Conservation (phyloP, 1,139 yeast species). For the Kazachstania sp. region DNA sequence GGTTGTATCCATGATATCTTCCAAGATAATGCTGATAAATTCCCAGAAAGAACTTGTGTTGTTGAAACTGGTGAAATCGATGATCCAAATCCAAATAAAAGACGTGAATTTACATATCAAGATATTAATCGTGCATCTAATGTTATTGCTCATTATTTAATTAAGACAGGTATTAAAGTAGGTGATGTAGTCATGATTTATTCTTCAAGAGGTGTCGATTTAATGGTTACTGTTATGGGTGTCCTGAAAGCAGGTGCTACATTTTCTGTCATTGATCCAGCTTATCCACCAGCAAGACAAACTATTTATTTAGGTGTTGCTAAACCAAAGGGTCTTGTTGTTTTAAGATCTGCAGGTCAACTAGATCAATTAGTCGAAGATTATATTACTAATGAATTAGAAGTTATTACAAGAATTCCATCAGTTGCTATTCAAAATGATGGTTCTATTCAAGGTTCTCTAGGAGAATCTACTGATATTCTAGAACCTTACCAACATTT, state of each 20-base stretch:
- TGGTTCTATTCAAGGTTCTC: conserved; percentile 59
- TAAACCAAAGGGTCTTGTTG: conserved; percentile 82
- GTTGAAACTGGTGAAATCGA: conserved; percentile 74
- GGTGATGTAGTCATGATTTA: conserved; percentile 98
- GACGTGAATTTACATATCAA: conserved; percentile 69
- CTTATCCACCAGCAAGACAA: conserved; percentile 97
- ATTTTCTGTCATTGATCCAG: conserved; percentile 96
- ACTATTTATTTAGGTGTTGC: conserved; percentile 89
- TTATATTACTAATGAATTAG: conserved; percentile 62
- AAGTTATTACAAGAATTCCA: conserved; percentile 65
- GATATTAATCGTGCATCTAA: conserved; percentile 94
- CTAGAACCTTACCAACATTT: conserved; percentile 40
- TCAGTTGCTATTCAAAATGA: conserved; percentile 68
- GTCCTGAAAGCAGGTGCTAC: conserved; percentile 97
- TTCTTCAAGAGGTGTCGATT: conserved; percentile 94
- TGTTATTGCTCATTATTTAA: conserved; percentile 80
- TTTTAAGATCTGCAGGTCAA: conserved; percentile 80
- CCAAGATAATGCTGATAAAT: conserved; percentile 68
- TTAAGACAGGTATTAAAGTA: conserved; percentile 67
- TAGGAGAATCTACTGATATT: conserved; percentile 43
- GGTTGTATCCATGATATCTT: conserved; percentile 97
- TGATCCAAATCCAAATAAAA: conserved; percentile 37
- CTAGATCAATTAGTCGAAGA: conserved; percentile 69
- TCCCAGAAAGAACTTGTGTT: conserved; percentile 83
- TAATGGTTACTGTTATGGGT: conserved; percentile 96